These are phyloP conservation scores for Lachancea sp. DNA, from an alignment of 805 yeast species.

Conservation along the genomic window DNA sequence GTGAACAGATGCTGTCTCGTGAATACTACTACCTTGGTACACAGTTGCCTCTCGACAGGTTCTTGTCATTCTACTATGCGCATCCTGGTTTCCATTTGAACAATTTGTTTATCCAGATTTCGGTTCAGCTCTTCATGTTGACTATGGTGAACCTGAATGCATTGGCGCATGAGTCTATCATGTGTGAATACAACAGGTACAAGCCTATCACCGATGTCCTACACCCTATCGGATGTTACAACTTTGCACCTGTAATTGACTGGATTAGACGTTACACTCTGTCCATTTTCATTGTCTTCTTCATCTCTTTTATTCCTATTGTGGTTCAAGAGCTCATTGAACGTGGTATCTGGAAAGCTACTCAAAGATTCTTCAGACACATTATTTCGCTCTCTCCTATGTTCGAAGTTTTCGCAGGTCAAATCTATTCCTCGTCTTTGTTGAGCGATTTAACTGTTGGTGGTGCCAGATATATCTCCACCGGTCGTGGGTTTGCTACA, in stretches of 20 bases:
- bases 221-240: constrained; percentile 67
- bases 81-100: constrained; percentile 85
- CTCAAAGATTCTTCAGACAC: constrained; percentile 63
- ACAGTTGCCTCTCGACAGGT: constrained; percentile 72
- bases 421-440: constrained; percentile 66
- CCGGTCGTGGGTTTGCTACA: constrained; percentile 84
- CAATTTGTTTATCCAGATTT: constrained; percentile 69
- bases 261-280: constrained; percentile 79
- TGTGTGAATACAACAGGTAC: constrained; percentile 61
- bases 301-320: constrained; percentile 72
- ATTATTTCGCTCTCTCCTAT: constrained; percentile 66
- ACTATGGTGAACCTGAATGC: constrained; percentile 65
- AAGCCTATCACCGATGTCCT: constrained; percentile 61
- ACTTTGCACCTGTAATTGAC: constrained; percentile 64
- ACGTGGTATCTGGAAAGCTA: constrained; percentile 73
- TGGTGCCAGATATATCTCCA: constrained; percentile 81
- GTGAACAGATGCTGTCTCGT: constrained; percentile 80
- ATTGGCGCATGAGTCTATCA: constrained; percentile 63
- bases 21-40: constrained; percentile 79
- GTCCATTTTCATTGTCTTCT: constrained; percentile 77
- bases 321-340: constrained; percentile 75
- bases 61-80: constrained; percentile 77
- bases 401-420: constrained; percentile 79
- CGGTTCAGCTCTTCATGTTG: constrained; percentile 65
- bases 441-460: constrained; percentile 69